phyloP scores from a whole-genome alignment of 1,284 basidiomycete species.

The Microbotryomycetes sp. region DNA sequence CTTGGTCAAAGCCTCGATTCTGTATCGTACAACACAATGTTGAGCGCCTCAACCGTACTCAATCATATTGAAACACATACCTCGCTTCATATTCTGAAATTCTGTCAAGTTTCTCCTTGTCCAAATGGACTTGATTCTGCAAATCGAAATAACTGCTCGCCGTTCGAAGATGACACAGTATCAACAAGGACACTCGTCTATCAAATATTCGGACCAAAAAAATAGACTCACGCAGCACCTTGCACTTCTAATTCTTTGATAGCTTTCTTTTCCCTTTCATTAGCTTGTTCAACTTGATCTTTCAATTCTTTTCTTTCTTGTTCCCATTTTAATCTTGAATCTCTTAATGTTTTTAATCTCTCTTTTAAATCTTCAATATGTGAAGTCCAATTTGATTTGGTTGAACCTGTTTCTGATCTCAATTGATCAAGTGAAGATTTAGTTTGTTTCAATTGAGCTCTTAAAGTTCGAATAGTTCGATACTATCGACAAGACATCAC shows the following conservation, averaged over 20 bases:
- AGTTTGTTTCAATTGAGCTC: conserved; percentile 20
- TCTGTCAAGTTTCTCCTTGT: conserved; percentile 17
- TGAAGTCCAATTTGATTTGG: conserved; percentile 29
- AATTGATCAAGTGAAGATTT: conserved; percentile 20
- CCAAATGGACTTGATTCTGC: conserved; percentile 27
- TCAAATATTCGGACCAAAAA: not conserved
- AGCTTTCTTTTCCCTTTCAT: conserved; percentile 60
- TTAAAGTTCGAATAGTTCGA: conserved; percentile 27
- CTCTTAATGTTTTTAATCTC: conserved; percentile 59
- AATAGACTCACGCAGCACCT: conserved; percentile 42
- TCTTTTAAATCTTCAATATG: conserved; percentile 44
- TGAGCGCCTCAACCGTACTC: not conserved
- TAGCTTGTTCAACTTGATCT: conserved; percentile 57
- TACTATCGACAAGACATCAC: conserved; percentile 4
- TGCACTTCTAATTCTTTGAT: conserved; percentile 58
- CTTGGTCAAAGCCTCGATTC: conserved; percentile 63
- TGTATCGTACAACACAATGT: not conserved
- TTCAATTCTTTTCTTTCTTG: conserved; percentile 57
- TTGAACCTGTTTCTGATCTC: conserved; percentile 21
- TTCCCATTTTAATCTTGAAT: conserved; percentile 61
- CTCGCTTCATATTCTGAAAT: conserved; percentile 31
- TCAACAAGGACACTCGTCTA: conserved; percentile 58
- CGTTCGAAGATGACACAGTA: conserved; percentile 58
- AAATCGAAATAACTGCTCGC: conserved; percentile 50
- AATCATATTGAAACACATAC: no score